Conservation (phyloP, 768 basidiomycete genomes). For the Phlebiopsis flavidoalba region DNA sequence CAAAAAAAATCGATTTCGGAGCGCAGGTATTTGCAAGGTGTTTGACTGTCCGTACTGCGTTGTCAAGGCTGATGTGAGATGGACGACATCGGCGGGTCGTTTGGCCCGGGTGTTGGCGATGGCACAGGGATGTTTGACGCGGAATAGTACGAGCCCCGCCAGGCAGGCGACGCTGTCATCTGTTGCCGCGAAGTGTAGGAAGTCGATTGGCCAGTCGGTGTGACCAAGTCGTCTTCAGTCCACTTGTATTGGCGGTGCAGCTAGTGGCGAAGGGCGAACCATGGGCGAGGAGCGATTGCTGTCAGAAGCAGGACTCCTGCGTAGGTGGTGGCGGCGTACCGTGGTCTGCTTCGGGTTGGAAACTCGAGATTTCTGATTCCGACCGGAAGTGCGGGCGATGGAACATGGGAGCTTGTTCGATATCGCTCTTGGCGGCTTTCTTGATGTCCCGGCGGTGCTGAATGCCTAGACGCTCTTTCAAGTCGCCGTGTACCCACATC, state of each 20-base stretch:
- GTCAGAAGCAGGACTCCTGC: constrained; percentile 14
- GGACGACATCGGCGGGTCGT: constrained; percentile 21
- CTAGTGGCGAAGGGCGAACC: constrained; percentile 14
- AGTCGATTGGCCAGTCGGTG: too few species aligned
- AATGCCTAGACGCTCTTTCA: constrained; percentile 79
- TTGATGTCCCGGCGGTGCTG: constrained; percentile 49
- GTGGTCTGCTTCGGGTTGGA: constrained; percentile 11
- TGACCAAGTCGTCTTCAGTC: background rate
- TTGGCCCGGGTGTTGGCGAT: constrained; percentile 49
- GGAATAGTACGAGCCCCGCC: constrained; percentile 54
- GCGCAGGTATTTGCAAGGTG: constrained; percentile 15
- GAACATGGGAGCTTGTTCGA: constrained; percentile 74
- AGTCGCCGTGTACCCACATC: constrained; percentile 80
- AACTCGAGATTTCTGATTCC: constrained; percentile 50
- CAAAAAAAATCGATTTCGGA: constrained; percentile 14
- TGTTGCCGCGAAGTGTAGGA: too few species aligned
- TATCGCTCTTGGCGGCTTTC: constrained; percentile 33
- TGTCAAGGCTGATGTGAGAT: constrained; percentile 13
- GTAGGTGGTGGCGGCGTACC: constrained; percentile 4
- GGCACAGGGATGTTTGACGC: constrained; percentile 42
- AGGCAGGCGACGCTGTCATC: constrained; percentile 12
- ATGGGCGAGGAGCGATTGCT: background rate
- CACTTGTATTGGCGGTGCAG: constrained; percentile 6
- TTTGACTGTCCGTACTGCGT: constrained; percentile 8
- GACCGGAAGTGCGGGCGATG: constrained; percentile 58